A percentile compares a stretch with the other conserved stretches of the same genome.
phyloP scores from a whole-genome alignment of 1,284 basidiomycete genomes.

The Salmacisia buchloeana region DNA sequence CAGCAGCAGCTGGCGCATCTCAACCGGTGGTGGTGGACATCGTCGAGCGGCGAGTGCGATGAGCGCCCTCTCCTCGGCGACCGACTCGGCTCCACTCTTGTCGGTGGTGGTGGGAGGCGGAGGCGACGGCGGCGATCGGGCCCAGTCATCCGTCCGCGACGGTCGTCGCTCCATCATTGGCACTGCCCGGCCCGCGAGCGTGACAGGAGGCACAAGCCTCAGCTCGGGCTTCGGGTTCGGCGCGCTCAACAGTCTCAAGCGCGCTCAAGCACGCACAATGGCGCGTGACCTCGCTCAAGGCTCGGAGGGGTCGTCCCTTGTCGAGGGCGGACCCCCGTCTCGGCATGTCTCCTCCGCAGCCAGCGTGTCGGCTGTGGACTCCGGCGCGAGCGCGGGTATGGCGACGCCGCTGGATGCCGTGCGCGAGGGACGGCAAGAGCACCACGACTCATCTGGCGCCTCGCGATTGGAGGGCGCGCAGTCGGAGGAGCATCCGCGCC shows the following conservation, averaged over 20 bases:
- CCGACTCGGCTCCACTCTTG: neutral
- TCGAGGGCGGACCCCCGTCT: too few relatives aligned
- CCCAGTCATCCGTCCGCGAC: too few relatives aligned
- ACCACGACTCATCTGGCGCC: neutral
- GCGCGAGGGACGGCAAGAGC: conserved; percentile 1
- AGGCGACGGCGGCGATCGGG: too few relatives aligned
- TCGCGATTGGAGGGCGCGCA: too few relatives aligned
- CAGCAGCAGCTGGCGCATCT: neutral
- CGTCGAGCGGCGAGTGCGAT: neutral
- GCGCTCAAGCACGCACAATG: neutral
- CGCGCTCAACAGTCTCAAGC: conserved; percentile 4
- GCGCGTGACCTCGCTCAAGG: conserved; percentile 2
- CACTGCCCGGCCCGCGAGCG: neutral
- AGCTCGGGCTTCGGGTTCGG: too few relatives aligned
- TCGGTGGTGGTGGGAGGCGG: too few relatives aligned
- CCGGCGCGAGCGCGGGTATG: neutral
- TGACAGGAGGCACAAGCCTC: neutral
- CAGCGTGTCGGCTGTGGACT: neutral
- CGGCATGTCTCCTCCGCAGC: too few relatives aligned
- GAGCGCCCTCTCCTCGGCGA: neutral
- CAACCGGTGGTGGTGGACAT: too few relatives aligned
- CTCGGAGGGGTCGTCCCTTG: neutral
- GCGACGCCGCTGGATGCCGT: conserved; percentile 1
- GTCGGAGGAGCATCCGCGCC: too few relatives aligned
- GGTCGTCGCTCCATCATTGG: too few relatives aligned